phyloP scores from a whole-genome alignment of 805 yeast species.

The Komagataella ulmi region DNA sequence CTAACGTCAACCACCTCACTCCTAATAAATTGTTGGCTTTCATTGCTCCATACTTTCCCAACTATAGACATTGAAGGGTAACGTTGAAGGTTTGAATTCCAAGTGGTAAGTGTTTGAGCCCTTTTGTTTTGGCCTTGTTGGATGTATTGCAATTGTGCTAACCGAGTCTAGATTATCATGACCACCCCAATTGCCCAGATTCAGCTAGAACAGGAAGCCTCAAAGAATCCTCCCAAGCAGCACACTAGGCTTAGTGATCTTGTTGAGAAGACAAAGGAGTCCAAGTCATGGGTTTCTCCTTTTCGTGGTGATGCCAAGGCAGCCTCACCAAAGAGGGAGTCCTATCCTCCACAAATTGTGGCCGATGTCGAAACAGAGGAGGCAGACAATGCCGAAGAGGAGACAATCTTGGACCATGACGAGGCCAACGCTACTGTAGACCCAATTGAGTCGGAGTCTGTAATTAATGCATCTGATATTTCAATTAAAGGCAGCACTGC shows the following conservation, averaged over 20 bases:
- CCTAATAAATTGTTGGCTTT: neutral
- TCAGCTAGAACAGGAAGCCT: neutral
- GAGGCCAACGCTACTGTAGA: neutral
- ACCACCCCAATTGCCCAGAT: neutral
- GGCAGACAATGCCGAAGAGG: slow-evolving; percentile 6
- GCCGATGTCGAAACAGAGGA: slow-evolving; percentile 3
- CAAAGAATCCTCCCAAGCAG: neutral
- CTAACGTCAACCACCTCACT: neutral
- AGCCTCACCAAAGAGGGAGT: neutral
- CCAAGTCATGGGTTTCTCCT: slow-evolving; percentile 1
- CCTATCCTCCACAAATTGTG: neutral
- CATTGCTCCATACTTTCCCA: neutral
- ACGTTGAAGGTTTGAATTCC: neutral
- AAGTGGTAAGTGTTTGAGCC: neutral
- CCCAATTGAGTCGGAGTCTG: neutral
- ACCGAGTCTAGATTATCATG: neutral
- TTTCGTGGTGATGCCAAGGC: neutral
- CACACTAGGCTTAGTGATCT: neutral
- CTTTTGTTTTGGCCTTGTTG: neutral
- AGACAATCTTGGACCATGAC: slow-evolving; percentile 5
- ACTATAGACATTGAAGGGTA: neutral
- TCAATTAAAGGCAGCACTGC: neutral
- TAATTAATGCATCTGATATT: neutral
- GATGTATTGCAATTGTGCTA: neutral
- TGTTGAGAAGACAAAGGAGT: neutral